phyloP scores from a whole-genome alignment of 768 basidiomycete genomes.

The Phallus indusiatus region DNA sequence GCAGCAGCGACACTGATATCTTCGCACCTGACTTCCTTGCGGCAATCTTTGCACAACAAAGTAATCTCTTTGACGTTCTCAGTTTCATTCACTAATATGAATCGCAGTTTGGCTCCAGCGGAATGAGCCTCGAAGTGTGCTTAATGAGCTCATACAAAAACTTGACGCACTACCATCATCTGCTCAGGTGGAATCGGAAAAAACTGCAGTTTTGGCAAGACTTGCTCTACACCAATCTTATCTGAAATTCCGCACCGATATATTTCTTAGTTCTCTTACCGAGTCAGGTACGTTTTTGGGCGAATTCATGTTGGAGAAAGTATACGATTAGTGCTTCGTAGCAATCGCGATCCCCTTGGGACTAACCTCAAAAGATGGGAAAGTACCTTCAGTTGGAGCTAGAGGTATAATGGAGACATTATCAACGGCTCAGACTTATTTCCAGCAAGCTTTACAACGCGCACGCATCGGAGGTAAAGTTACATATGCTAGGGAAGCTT shows the following conservation, averaged over 20 bases:
- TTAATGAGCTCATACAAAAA: constrained; percentile 46
- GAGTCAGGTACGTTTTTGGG: constrained; percentile 67
- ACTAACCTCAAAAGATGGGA: constrained; percentile 39
- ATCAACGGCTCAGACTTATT: constrained; percentile 57
- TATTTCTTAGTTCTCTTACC: constrained; percentile 81
- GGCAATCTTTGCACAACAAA: constrained; percentile 53
- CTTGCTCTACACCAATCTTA: constrained; percentile 74
- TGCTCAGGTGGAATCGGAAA: constrained; percentile 60
- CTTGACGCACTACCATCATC: constrained; percentile 48
- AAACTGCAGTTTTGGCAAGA: constrained; percentile 64
- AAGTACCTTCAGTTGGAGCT: constrained; percentile 33
- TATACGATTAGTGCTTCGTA: constrained; percentile 22
- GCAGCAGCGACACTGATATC: constrained; percentile 27
- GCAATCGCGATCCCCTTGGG: constrained; percentile 82
- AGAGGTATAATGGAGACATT: constrained; percentile 54
- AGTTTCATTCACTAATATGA: constrained; percentile 3
- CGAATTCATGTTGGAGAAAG: background rate
- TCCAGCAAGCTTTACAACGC: constrained; percentile 53
- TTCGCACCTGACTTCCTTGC: constrained; percentile 55
- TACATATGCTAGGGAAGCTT: constrained; percentile 63
- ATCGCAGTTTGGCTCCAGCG: constrained; percentile 56
- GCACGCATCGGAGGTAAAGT: constrained; percentile 53
- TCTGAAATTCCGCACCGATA: constrained; percentile 70
- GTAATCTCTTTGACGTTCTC: constrained; percentile 32
- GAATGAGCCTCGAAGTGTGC: constrained; percentile 42